These are phyloP conservation scores for Casaregolazyma suthepensis DNA, from an alignment of 1,139 yeast species.

Conservation along the genomic window DNA sequence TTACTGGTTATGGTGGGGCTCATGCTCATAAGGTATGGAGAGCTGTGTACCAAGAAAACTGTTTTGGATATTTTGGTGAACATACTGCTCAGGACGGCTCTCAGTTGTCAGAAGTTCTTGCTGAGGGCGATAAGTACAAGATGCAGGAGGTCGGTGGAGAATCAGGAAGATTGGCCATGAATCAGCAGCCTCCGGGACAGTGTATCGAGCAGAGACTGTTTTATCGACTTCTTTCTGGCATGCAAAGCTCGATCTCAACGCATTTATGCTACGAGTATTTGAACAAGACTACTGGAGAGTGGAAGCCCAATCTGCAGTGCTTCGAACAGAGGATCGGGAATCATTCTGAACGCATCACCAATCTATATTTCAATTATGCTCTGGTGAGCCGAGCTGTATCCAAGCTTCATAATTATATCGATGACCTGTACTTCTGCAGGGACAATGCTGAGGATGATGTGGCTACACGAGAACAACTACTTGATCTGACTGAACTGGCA, in stretches of 20 bases:
- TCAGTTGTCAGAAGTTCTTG: slow-evolving; percentile 19
- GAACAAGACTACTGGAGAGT: slow-evolving; percentile 64
- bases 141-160: slow-evolving; percentile 30
- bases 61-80: slow-evolving; percentile 55
- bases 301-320: slow-evolving; percentile 75
- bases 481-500: slow-evolving; percentile 36
- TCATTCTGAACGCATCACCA: slow-evolving; percentile 81
- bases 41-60: slow-evolving; percentile 86
- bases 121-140: slow-evolving; percentile 21
- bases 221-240: slow-evolving; percentile 80
- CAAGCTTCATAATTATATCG: slow-evolving; percentile 48
- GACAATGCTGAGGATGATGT: slow-evolving; percentile 43
- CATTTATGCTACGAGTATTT: slow-evolving; percentile 85
- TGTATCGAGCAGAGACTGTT: slow-evolving; percentile 85
- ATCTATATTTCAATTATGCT: slow-evolving; percentile 89
- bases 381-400: slow-evolving; percentile 75
- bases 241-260: slow-evolving; percentile 94
- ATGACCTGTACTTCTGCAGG: slow-evolving; percentile 45
- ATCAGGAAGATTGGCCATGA: slow-evolving; percentile 25
- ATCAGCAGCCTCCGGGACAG: slow-evolving; percentile 27
- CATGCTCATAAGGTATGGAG: slow-evolving; percentile 92
- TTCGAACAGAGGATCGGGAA: slow-evolving; percentile 89
- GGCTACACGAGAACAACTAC: slow-evolving; percentile 39
- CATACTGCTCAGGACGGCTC: slow-evolving; percentile 11
- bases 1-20: slow-evolving; percentile 92